These are phyloP conservation scores for Ustilago tritici DNA, from an alignment of 1,284 basidiomycete genomes.

Conservation along the genomic window DNA sequence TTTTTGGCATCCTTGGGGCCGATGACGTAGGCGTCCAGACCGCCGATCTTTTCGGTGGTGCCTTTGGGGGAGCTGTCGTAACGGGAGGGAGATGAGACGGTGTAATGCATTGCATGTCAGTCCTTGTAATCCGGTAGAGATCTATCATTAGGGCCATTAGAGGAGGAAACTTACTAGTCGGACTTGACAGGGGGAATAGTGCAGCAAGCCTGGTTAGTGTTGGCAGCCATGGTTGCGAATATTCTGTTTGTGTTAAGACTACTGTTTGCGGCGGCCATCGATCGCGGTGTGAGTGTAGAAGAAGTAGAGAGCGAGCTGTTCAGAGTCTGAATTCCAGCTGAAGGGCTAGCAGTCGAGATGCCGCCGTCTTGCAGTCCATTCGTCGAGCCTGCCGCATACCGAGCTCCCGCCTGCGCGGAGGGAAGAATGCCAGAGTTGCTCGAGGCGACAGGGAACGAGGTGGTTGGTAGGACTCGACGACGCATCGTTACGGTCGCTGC, in stretches of 20 bases:
- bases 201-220: slow-evolving; percentile 71
- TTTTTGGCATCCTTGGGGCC: slow-evolving; percentile 72
- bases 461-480: background rate
- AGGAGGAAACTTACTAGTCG: slow-evolving; percentile 66
- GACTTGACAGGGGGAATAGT: slow-evolving; percentile 72
- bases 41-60: slow-evolving; percentile 58
- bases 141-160: too few species aligned
- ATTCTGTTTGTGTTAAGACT: slow-evolving; percentile 20
- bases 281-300: background rate
- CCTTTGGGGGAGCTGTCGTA: slow-evolving; percentile 70
- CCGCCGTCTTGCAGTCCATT: background rate
- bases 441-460: background rate
- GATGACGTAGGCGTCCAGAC: slow-evolving; percentile 56
- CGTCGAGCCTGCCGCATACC: background rate
- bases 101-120: background rate
- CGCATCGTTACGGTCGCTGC: background rate
- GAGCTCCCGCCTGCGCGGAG: background rate
- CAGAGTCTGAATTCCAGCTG: background rate
- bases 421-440: background rate
- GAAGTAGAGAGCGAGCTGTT: slow-evolving; percentile 11
- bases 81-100: background rate
- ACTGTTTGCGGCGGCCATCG: background rate
- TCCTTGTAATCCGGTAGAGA: background rate
- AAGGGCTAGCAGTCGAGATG: background rate
- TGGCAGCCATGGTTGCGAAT: slow-evolving; percentile 47